phyloP scores from a whole-genome alignment of 306 rosid genomes.

The Malus orientalis region DNA sequence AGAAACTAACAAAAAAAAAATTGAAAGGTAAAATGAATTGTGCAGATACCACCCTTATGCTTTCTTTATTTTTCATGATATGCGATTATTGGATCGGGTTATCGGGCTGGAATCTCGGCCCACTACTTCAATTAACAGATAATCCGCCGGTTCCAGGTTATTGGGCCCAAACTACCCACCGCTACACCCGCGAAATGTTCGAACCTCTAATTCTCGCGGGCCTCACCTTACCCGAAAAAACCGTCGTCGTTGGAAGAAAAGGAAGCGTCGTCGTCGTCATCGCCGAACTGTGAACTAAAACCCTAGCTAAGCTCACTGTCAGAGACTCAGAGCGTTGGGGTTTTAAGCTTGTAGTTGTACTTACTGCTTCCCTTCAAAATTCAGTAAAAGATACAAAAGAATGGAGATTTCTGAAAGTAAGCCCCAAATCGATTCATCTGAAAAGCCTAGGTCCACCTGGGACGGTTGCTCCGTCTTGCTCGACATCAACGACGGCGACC shows the following conservation, averaged over 20 bases:
- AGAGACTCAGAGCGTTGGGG: not conserved
- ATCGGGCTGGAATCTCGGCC: not conserved
- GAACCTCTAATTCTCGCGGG: not conserved
- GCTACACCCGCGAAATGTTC: not conserved
- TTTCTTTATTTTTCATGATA: no score
- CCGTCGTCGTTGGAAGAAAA: not conserved
- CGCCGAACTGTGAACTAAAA: no score
- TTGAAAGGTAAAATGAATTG: no score
- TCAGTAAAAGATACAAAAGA: not conserved
- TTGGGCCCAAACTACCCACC: not conserved
- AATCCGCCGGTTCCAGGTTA: not conserved
- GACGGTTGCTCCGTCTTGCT: conserved; percentile 95
- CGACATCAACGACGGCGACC: conserved; percentile 87
- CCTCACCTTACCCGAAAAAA: not conserved
- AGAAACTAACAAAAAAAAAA: no score
- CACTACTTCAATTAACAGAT: not conserved
- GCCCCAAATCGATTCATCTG: not conserved
- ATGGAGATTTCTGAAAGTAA: conserved; percentile 21
- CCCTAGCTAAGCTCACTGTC: not conserved
- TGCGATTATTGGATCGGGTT: no score
- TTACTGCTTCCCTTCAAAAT: no score
- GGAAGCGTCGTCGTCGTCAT: not conserved
- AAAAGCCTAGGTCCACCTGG: conserved; percentile 51
- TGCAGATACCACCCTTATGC: no score
- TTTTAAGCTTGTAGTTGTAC: no score